Conservation (phyloP, 805 yeast species). For the Saccharomycopsis sp. region DNA sequence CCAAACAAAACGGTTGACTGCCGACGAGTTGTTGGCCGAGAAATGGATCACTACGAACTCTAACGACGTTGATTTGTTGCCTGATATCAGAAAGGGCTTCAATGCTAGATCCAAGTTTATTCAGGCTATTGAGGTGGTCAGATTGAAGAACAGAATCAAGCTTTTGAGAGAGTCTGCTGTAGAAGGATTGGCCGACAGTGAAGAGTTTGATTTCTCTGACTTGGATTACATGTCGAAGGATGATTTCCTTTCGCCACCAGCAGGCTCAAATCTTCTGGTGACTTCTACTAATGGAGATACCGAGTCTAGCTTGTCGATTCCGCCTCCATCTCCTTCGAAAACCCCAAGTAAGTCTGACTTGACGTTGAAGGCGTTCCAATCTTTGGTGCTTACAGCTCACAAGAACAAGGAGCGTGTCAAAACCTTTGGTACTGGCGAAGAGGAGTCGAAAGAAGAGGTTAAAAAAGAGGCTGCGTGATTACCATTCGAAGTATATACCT, state of each 20-base stretch:
- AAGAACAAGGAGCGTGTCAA: conserved; percentile 44
- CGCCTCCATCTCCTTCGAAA: conserved; percentile 13
- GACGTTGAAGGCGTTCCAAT: conserved; percentile 55
- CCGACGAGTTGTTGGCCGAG: conserved; percentile 55
- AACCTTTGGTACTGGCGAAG: conserved; percentile 22
- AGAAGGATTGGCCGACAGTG: conserved; percentile 27
- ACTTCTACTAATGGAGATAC: conserved; percentile 21
- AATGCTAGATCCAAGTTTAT: conserved; percentile 78
- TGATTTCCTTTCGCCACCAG: conserved; percentile 12
- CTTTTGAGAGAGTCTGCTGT: conserved; percentile 55
- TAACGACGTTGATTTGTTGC: conserved; percentile 60
- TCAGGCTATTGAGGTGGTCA: conserved; percentile 80
- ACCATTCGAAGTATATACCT: no score
- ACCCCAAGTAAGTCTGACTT: conserved; percentile 32
- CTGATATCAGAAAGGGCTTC: conserved; percentile 72
- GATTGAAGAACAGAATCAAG: conserved; percentile 70
- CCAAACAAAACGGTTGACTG: conserved; percentile 65
- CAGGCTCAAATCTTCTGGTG: conserved; percentile 19
- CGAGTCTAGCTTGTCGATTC: conserved; percentile 5
- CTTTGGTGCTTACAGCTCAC: conserved; percentile 62
- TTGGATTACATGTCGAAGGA: conserved; percentile 10
- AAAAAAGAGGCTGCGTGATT: background rate
- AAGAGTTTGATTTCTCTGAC: conserved; percentile 38
- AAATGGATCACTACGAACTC: conserved; percentile 65
- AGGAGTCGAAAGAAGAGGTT: background rate